Conservation (phyloP, 1,284 basidiomycete species). For the Mycosarcoma maydis region DNA sequence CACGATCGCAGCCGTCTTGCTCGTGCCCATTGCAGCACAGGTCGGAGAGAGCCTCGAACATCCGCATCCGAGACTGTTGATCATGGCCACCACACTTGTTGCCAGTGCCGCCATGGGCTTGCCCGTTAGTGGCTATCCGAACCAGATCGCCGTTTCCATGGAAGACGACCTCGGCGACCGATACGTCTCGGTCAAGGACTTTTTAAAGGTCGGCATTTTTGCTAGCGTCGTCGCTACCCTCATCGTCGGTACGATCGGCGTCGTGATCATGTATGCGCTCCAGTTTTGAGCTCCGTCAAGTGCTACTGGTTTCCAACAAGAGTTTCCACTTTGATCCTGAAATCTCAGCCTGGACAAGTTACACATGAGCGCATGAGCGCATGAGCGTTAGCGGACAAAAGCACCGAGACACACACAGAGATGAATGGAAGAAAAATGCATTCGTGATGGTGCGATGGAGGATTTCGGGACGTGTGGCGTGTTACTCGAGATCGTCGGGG, state of each 20-base stretch:
- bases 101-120: conserved; percentile 98
- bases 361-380: too few species aligned
- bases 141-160: conserved; percentile 76
- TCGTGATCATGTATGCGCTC: conserved; percentile 56
- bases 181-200: conserved; percentile 73
- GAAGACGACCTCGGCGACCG: conserved; percentile 93
- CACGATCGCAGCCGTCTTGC: conserved; percentile 87
- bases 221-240: conserved; percentile 86
- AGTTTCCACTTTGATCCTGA: too few species aligned
- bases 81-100: conserved; percentile 79
- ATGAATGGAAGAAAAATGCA: not conserved
- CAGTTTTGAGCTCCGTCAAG: conserved; percentile 30
- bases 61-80: conserved; percentile 62
- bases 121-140: conserved; percentile 96
- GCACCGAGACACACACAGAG: not conserved
- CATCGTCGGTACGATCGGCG: conserved; percentile 64
- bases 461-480: too few species aligned
- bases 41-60: conserved; percentile 79
- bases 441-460: too few species aligned
- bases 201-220: conserved; percentile 90
- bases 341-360: too few species aligned
- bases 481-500: conserved; percentile 39
- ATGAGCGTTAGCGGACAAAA: not conserved
- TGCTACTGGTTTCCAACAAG: too few species aligned
- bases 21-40: conserved; percentile 93